Evolutionary conservation across 768 basidiomycete genomes (phyloP).

Genomic region (Neoboletus brunneissimus): DNA sequence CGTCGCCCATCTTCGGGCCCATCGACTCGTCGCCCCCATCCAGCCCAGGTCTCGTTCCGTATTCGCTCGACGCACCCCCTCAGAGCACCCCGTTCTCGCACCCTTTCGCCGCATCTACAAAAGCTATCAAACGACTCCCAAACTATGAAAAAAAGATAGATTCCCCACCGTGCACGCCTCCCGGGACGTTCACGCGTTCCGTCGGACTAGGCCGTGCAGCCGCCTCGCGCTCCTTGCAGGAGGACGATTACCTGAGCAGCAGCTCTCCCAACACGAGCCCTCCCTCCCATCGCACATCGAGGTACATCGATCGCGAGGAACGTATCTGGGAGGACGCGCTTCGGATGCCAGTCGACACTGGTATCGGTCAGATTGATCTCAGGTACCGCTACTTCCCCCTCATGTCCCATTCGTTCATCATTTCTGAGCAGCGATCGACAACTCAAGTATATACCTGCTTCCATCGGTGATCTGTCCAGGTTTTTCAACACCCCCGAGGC

Average conservation of each 20-base stretch:
- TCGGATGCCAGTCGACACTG: constrained; percentile 43
- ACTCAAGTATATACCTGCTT: constrained; percentile 49
- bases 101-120: constrained; percentile 61
- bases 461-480: constrained; percentile 43
- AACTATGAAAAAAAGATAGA: constrained; percentile 42
- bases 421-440: constrained; percentile 32
- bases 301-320: constrained; percentile 32
- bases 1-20: constrained; percentile 43
- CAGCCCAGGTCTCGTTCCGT: constrained; percentile 30
- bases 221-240: constrained; percentile 22
- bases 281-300: constrained; percentile 10
- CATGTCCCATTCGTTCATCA: constrained; percentile 10
- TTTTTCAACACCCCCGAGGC: constrained; percentile 44
- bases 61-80: constrained; percentile 33
- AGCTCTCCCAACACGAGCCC: constrained; percentile 10
- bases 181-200: constrained; percentile 16
- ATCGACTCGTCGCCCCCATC: constrained; percentile 38
- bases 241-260: constrained; percentile 22
- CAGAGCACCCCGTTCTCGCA: constrained; percentile 28
- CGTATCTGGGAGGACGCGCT: constrained; percentile 50
- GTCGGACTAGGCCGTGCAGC: constrained; percentile 14
- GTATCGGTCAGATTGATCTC: constrained; percentile 51
- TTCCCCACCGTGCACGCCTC: constrained; percentile 22
- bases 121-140: constrained; percentile 41
- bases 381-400: constrained; percentile 38